Conservation (phyloP, 2,329 filamentous ascomycete species). For the Nemania sp. region DNA sequence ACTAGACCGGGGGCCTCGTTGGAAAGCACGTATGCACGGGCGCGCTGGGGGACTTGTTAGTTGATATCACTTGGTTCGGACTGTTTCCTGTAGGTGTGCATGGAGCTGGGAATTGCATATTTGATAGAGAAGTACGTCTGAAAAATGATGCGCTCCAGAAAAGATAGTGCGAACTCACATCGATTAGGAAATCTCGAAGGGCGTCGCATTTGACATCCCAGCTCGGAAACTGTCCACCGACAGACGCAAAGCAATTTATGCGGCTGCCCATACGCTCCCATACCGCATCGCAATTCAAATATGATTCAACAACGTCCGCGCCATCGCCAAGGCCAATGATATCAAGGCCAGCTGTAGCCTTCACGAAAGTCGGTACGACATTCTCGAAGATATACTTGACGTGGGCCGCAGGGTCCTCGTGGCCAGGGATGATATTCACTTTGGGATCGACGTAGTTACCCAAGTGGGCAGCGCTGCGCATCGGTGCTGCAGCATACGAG, state of each 20-base stretch:
- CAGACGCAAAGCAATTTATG: conserved; percentile 52
- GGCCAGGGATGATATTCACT: conserved; percentile 65
- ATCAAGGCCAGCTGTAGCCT: conserved; percentile 60
- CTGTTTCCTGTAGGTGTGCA: not conserved
- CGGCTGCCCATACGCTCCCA: conserved; percentile 50
- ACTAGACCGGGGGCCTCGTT: conserved; percentile 54
- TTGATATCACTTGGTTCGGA: conserved; percentile 28
- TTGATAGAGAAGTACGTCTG: too few species aligned
- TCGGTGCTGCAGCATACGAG: conserved; percentile 62
- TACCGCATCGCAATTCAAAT: conserved; percentile 59
- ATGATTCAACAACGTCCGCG: conserved; percentile 58
- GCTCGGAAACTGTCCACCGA: conserved; percentile 51
- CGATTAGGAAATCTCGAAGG: conserved; percentile 54
- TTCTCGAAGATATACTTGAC: conserved; percentile 67
- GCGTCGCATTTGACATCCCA: conserved; percentile 46
- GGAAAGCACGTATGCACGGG: conserved; percentile 64
- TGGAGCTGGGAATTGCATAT: not conserved
- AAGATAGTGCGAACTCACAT: conserved; percentile 45
- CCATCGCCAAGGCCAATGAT: conserved; percentile 73
- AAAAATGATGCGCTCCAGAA: not conserved
- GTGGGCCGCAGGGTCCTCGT: conserved; percentile 62
- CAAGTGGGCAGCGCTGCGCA: conserved; percentile 64
- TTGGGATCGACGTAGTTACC: conserved; percentile 54
- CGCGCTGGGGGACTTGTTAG: conserved; percentile 48
- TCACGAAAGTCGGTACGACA: conserved; percentile 56